Percentiles rank a stretch among this genome's conserved stretches.
Conservation (phyloP, 2,329 filamentous ascomycete genomes). For the Talaromyces sp. region DNA sequence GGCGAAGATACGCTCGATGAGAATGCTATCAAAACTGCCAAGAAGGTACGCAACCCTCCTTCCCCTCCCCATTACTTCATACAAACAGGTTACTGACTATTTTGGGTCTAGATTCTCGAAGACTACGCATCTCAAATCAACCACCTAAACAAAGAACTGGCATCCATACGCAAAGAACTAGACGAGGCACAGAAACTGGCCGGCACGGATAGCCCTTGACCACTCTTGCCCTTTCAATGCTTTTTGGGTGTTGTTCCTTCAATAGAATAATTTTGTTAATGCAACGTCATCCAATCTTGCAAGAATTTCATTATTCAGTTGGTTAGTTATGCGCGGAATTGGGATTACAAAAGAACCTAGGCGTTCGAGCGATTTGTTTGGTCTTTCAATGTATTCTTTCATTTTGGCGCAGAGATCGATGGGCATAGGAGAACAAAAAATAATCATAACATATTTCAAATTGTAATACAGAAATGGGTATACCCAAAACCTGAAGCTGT, state of each 20-base stretch:
- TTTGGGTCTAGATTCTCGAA: constrained; percentile 44
- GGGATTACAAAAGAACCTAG: not conserved
- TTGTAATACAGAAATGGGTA: not conserved
- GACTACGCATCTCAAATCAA: constrained; percentile 51
- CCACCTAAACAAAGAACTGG: constrained; percentile 60
- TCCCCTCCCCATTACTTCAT: not conserved
- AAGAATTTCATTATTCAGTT: not conserved
- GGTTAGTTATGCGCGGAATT: not conserved
- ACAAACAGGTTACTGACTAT: not conserved
- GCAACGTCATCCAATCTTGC: not conserved
- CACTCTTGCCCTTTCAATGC: not conserved
- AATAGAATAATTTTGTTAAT: not conserved
- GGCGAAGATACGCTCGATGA: constrained; percentile 52
- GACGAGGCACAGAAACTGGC: constrained; percentile 50
- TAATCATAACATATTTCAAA: not conserved
- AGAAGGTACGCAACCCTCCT: constrained; percentile 50
- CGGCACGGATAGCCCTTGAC: constrained; percentile 22
- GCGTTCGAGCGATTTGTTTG: constrained; percentile 14
- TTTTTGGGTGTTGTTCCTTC: not conserved
- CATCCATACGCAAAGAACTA: constrained; percentile 57
- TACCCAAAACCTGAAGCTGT: not conserved
- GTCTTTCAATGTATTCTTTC: not conserved
- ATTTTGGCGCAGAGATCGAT: not conserved
- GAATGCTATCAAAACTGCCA: constrained; percentile 56
- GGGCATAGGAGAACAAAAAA: not conserved